A percentile compares a stretch with the other conserved stretches of the same genome.
Evolutionary conservation across 306 rosid genomes (phyloP).

Genomic region (Dalbergia cochinchinensis): DNA sequence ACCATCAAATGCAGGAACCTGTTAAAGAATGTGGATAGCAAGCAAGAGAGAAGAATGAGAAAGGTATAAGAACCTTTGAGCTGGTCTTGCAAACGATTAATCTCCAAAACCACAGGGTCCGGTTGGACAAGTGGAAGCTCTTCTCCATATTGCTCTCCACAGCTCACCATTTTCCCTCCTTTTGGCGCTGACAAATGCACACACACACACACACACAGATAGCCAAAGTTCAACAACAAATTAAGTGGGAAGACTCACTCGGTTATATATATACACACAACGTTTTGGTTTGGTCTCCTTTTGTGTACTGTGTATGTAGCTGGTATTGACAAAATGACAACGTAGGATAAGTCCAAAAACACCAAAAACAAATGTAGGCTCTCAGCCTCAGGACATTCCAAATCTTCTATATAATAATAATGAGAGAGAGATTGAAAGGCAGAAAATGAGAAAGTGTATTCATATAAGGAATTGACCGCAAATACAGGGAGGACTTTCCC

Average conservation of each 20-base stretch:
- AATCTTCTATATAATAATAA: slow-evolving; percentile 1
- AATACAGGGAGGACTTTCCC: slow-evolving; percentile 50
- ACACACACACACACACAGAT: not conserved
- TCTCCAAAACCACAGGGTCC: slow-evolving; percentile 77
- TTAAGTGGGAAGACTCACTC: not conserved
- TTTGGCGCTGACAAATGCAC: slow-evolving; percentile 4
- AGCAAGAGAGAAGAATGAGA: slow-evolving; percentile 2
- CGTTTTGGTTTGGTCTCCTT: not conserved
- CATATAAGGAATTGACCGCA: slow-evolving; percentile 62
- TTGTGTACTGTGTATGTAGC: slow-evolving; percentile 10
- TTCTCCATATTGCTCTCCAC: slow-evolving; percentile 63
- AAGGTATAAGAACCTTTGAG: slow-evolving; percentile 67
- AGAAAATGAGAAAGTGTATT: slow-evolving; percentile 45
- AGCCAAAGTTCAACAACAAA: slow-evolving; percentile 16
- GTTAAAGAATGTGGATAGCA: not conserved
- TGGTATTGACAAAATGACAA: slow-evolving; percentile 16
- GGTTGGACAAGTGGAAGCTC: slow-evolving; percentile 58
- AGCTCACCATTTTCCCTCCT: slow-evolving; percentile 57
- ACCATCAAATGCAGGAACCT: slow-evolving; percentile 1
- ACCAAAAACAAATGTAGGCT: slow-evolving; percentile 35
- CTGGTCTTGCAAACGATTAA: slow-evolving; percentile 73
- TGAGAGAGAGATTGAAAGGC: slow-evolving; percentile 27
- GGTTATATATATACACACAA: slow-evolving; percentile 16
- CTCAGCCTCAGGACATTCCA: slow-evolving; percentile 9
- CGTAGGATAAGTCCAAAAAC: slow-evolving; percentile 29